Conservation (phyloP, 139 green algal species). For the Mesotaenium endlicherianum region DNA sequence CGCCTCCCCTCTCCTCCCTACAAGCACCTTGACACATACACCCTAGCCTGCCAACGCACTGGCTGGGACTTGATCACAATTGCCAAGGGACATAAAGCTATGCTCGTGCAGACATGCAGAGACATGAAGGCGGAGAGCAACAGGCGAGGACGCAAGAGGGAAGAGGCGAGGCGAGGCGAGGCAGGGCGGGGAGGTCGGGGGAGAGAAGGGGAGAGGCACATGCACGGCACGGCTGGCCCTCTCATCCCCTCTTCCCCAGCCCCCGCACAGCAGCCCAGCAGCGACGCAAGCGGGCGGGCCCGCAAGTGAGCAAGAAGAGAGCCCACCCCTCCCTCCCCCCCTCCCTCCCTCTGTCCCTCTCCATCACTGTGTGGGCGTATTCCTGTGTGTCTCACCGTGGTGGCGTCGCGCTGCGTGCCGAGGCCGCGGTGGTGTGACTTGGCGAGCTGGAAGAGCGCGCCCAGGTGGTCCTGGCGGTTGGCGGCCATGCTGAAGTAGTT, state of each 20-base stretch:
- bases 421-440: slow-evolving; percentile 77
- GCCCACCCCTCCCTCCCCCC: neutral
- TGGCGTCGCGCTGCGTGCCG: slow-evolving; percentile 48
- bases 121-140: neutral
- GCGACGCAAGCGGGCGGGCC: neutral
- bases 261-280: too few relatives aligned
- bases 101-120: too few relatives aligned
- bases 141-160: neutral
- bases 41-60: neutral
- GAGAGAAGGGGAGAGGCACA: too few relatives aligned
- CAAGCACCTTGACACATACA: neutral
- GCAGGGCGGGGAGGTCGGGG: too few relatives aligned
- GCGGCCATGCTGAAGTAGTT: slow-evolving; percentile 60
- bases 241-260: too few relatives aligned
- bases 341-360: neutral
- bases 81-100: too few relatives aligned
- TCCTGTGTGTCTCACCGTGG: neutral
- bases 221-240: too few relatives aligned
- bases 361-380: slow-evolving; percentile 8
- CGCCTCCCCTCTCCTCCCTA: neutral
- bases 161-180: too few relatives aligned
- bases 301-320: slow-evolving; percentile 1
- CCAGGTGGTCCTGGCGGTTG: slow-evolving; percentile 64
- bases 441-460: slow-evolving; percentile 88
- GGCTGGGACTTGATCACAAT: too few relatives aligned